Conservation (phyloP, 768 basidiomycete species). For the Gelatoporia subvermispora region DNA sequence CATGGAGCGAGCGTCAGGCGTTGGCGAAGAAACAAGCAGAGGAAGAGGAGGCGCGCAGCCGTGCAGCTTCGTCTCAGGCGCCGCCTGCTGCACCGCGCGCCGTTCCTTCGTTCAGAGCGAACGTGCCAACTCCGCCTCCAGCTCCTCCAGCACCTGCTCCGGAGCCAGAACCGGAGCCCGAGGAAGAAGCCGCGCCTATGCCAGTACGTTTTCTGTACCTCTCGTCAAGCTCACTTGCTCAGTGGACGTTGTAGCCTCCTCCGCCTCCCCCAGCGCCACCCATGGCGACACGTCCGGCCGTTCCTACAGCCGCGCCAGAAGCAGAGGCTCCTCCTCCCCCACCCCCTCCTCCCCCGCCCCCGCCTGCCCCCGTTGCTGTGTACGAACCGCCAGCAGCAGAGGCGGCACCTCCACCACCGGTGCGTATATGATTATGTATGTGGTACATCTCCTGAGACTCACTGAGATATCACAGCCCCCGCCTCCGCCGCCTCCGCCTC, state of each 20-base stretch:
- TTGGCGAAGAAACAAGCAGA: slow-evolving; percentile 82
- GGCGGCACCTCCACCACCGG: slow-evolving; percentile 32
- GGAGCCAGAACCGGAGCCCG: slow-evolving; percentile 13
- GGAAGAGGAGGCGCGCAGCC: slow-evolving; percentile 69
- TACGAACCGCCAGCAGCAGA: slow-evolving; percentile 26
- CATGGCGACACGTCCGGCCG: slow-evolving; percentile 7
- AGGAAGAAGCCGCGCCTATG: slow-evolving; percentile 21
- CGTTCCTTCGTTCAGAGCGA: slow-evolving; percentile 9
- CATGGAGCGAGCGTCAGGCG: slow-evolving; percentile 92
- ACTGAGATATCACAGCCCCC: slow-evolving; percentile 24
- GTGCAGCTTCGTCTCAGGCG: slow-evolving; percentile 43
- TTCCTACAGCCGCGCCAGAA: slow-evolving; percentile 1
- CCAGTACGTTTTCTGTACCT: no score
- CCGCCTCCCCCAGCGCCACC: slow-evolving; percentile 16
- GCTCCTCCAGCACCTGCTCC: slow-evolving; percentile 4
- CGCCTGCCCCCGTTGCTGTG: slow-evolving; percentile 29
- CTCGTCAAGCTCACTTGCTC: not conserved
- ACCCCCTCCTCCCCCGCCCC: slow-evolving; percentile 28
- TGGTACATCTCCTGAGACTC: not conserved
- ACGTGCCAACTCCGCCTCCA: slow-evolving; percentile 6
- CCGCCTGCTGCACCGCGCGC: slow-evolving; percentile 21
- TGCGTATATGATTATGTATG: slow-evolving; percentile 5
- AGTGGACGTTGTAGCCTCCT: slow-evolving; percentile 9
- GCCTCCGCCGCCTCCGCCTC: slow-evolving; percentile 42
- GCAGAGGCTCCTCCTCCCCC: slow-evolving; percentile 30